Evolutionary conservation across 2,329 filamentous ascomycete species (phyloP).

Genomic region (Neofusicoccum parvum): DNA sequence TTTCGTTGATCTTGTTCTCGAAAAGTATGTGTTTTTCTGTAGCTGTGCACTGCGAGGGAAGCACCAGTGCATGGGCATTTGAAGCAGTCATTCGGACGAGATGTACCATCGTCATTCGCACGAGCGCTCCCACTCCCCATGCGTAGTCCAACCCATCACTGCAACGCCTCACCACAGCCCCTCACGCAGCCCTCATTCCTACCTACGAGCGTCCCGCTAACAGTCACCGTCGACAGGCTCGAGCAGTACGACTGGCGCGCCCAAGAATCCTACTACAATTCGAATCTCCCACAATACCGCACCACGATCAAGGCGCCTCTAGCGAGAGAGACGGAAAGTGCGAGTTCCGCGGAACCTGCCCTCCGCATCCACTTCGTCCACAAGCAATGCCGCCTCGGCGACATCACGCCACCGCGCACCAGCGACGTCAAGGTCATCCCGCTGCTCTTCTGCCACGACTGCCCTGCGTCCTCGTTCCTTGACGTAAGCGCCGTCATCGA

Average conservation of each 20-base stretch:
- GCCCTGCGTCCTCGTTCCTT: constrained; percentile 64
- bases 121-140: too few species aligned
- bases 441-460: constrained; percentile 67
- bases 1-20: too few species aligned
- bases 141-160: too few species aligned
- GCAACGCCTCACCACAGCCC: too few species aligned
- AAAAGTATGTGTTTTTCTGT: too few species aligned
- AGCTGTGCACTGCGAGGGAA: too few species aligned
- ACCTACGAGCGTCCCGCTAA: too few species aligned
- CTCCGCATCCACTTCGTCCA: constrained; percentile 68
- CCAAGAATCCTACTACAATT: constrained; percentile 61
- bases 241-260: constrained; percentile 67
- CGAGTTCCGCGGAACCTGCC: constrained; percentile 35
- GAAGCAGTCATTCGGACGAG: too few species aligned
- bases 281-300: constrained; percentile 64
- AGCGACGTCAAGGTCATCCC: constrained; percentile 59
- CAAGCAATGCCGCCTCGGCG: constrained; percentile 42
- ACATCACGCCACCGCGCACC: constrained; percentile 29
- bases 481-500: constrained; percentile 60
- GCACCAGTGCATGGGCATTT: too few species aligned
- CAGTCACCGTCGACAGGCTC: constrained; percentile 54
- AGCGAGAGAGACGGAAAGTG: too few species aligned
- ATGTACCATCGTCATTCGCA: too few species aligned
- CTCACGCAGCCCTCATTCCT: too few species aligned
- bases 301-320: constrained; percentile 48